Conservation (phyloP, 176 grass and related monocot genomes). For the Musa acuminata region DNA sequence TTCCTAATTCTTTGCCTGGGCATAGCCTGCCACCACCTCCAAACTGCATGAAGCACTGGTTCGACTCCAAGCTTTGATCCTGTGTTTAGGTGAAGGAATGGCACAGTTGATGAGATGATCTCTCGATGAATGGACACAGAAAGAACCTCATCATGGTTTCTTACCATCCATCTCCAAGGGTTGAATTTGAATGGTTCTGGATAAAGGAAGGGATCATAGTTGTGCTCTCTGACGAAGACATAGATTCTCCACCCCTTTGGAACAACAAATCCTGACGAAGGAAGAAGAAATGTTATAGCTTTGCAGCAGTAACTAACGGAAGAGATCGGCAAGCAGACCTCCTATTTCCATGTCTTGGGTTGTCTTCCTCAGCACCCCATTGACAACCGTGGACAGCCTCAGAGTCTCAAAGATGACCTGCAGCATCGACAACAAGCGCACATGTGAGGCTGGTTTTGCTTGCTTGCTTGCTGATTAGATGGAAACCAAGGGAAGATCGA, state of each 20-base stretch:
- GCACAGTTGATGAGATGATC: neutral
- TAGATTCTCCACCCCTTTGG: slow-evolving; percentile 21
- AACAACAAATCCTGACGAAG: slow-evolving; percentile 5
- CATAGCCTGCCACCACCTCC: slow-evolving; percentile 13
- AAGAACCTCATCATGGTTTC: neutral
- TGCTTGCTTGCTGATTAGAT: neutral
- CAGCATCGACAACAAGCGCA: neutral
- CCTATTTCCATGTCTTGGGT: slow-evolving; percentile 7
- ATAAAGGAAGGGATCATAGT: slow-evolving; percentile 16
- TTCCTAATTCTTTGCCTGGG: slow-evolving; percentile 17
- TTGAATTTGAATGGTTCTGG: slow-evolving; percentile 20
- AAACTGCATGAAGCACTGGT: slow-evolving; percentile 5
- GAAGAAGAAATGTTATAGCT: neutral
- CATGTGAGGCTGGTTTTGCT: neutral
- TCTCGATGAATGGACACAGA: neutral
- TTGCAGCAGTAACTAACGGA: too few species aligned
- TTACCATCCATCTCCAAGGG: slow-evolving; percentile 21
- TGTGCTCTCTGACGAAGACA: slow-evolving; percentile 12
- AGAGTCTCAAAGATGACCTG: slow-evolving; percentile 21
- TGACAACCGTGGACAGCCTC: slow-evolving; percentile 12
- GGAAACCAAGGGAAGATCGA: neutral
- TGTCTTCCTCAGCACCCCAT: slow-evolving; percentile 15
- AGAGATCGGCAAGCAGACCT: neutral
- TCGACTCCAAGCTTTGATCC: slow-evolving; percentile 2
- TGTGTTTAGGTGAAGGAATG: neutral